Evolutionary conservation across 176 grass and related monocot genomes (phyloP).

Genomic region (Triticum dicoccoides): DNA sequence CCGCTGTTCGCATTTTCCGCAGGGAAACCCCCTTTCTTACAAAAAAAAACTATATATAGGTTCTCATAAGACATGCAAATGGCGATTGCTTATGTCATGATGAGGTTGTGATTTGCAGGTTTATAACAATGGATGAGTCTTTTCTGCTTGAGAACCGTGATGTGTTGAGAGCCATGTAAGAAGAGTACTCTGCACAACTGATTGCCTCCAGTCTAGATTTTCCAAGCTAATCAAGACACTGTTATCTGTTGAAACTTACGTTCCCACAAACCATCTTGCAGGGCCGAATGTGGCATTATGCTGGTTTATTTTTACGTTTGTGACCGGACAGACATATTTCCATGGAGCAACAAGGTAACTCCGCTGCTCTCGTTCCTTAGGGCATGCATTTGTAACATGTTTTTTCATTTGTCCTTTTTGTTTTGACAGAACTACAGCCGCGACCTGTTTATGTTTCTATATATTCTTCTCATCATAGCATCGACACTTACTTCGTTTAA

Average conservation of each 20-base stretch:
- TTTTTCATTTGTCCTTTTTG: neutral
- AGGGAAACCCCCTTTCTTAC: too few relatives aligned
- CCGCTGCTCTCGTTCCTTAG: neutral
- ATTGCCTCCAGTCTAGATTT: slow-evolving; percentile 10
- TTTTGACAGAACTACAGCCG: slow-evolving; percentile 68
- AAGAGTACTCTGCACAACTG: slow-evolving; percentile 28
- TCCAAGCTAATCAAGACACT: neutral
- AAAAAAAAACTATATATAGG: too few relatives aligned
- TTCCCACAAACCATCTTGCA: slow-evolving; percentile 30
- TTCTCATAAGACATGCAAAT: neutral
- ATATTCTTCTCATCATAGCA: slow-evolving; percentile 65
- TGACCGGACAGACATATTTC: slow-evolving; percentile 85
- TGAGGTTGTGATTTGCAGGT: slow-evolving; percentile 44
- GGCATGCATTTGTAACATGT: neutral
- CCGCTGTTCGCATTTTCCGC: too few relatives aligned
- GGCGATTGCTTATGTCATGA: neutral
- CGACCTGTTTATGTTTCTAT: slow-evolving; percentile 70
- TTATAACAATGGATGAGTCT: slow-evolving; percentile 73
- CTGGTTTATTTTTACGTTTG: slow-evolving; percentile 85
- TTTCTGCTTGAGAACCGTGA: slow-evolving; percentile 80
- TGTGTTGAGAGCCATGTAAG: slow-evolving; percentile 64
- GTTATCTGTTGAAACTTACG: neutral
- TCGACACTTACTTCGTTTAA: slow-evolving; percentile 67
- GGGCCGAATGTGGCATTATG: slow-evolving; percentile 64
- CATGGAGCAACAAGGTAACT: slow-evolving; percentile 67